Percentiles rank a stretch among this genome's conserved stretches.
These are phyloP conservation scores for Wickerhamiella cacticola DNA, from an alignment of 805 yeast genomes.

Conservation along the genomic window DNA sequence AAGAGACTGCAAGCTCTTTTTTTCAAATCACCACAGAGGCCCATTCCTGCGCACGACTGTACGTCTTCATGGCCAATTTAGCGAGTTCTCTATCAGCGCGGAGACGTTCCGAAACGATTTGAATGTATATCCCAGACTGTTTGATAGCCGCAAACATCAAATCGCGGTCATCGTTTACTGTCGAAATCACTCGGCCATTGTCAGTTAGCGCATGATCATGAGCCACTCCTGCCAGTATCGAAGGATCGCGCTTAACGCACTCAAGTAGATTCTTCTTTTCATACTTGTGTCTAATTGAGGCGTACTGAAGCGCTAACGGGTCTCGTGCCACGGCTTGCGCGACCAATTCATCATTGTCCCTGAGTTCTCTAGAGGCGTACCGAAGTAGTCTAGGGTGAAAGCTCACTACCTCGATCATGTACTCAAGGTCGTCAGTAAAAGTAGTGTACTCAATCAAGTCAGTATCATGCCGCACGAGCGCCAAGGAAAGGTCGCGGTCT, in stretches of 20 bases:
- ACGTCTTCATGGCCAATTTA: too few relatives aligned
- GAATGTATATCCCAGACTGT: too few relatives aligned
- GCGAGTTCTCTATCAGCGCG: too few relatives aligned
- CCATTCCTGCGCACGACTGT: too few relatives aligned
- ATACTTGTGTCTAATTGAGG: neutral
- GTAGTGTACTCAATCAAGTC: too few relatives aligned
- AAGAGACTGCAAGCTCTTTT: too few relatives aligned
- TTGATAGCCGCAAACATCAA: neutral
- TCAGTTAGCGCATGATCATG: too few relatives aligned
- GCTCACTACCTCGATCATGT: neutral
- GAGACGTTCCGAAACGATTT: too few relatives aligned
- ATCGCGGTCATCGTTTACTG: neutral
- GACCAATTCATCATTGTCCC: neutral
- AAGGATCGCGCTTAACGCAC: neutral
- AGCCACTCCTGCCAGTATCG: too few relatives aligned
- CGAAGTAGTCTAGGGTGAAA: neutral
- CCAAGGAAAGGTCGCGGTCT: neutral
- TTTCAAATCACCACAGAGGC: too few relatives aligned
- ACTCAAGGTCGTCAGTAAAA: neutral
- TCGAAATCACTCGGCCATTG: too few relatives aligned
- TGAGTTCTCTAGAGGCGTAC: neutral
- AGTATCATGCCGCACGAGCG: neutral
- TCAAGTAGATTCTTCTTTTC: neutral
- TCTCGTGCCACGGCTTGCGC: too few relatives aligned
- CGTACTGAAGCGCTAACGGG: neutral